A percentile compares a stretch with the other conserved stretches of the same genome.
These are phyloP conservation scores for Silene conica DNA, from an alignment of 148 eudicot genomes.

Conservation along the genomic window DNA sequence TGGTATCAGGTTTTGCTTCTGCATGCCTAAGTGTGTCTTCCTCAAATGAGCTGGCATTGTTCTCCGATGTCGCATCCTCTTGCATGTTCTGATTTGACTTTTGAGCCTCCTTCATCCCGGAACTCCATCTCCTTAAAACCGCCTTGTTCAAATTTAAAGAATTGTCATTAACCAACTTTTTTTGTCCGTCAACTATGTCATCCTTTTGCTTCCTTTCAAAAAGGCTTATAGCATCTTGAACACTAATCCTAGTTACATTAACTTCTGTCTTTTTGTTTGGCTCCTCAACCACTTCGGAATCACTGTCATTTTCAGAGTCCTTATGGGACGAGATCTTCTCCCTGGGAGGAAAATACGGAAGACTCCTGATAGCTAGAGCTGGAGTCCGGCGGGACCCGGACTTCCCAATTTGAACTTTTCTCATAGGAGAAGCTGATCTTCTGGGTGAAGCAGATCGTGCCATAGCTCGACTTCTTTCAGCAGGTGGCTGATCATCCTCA, in stretches of 20 bases:
- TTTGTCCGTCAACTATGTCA: slow-evolving; percentile 45
- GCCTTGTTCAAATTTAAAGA: slow-evolving; percentile 50
- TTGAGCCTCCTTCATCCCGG: slow-evolving; percentile 58
- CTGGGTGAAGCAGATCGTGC: slow-evolving; percentile 84
- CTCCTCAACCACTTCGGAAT: slow-evolving; percentile 53
- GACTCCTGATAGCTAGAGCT: slow-evolving; percentile 76
- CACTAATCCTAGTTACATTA: slow-evolving; percentile 76
- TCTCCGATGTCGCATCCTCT: slow-evolving; percentile 31
- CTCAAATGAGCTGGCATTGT: slow-evolving; percentile 27
- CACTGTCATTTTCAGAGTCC: slow-evolving; percentile 46
- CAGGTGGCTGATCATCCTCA: slow-evolving; percentile 61
- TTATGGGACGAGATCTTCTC: slow-evolving; percentile 46
- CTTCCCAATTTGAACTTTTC: slow-evolving; percentile 89
- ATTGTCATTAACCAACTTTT: slow-evolving; percentile 37
- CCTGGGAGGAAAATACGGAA: slow-evolving; percentile 59
- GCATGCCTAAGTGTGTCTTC: slow-evolving; percentile 23
- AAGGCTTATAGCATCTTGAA: slow-evolving; percentile 88
- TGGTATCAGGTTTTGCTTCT: slow-evolving; percentile 29
- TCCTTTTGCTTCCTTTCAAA: slow-evolving; percentile 87
- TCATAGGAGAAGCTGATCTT: slow-evolving; percentile 97
- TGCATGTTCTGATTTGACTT: slow-evolving; percentile 30
- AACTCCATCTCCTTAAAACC: slow-evolving; percentile 94
- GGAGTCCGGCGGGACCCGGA: slow-evolving; percentile 79
- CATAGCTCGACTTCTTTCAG: slow-evolving; percentile 78
- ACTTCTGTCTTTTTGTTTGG: slow-evolving; percentile 45